A percentile compares a stretch with the other conserved stretches of the same genome.
These are phyloP conservation scores for Claviceps monticola DNA, from an alignment of 2,329 filamentous ascomycete species.

Conservation along the genomic window DNA sequence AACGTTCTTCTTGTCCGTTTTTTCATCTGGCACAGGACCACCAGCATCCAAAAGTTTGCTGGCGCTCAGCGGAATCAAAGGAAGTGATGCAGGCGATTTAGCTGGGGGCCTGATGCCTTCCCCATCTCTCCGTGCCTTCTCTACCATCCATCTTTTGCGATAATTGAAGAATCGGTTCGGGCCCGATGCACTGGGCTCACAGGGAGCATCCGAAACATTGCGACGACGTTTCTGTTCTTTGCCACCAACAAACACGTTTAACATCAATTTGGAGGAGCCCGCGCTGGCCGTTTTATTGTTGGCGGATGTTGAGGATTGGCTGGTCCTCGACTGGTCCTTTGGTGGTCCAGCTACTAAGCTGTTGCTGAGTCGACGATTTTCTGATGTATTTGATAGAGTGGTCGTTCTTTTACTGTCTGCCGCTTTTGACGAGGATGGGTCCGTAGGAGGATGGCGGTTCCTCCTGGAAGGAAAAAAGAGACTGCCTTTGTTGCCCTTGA, in stretches of 20 bases:
- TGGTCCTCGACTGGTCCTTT: background rate
- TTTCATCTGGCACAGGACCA: background rate
- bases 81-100: background rate
- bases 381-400: background rate
- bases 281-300: background rate
- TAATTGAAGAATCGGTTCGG: conserved; percentile 23
- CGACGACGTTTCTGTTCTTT: conserved; percentile 22
- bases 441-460: background rate
- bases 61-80: background rate
- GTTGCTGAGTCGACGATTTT: background rate
- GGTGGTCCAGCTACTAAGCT: background rate
- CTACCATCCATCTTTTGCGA: conserved; percentile 3
- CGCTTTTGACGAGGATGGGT: background rate
- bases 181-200: conserved; percentile 25
- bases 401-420: background rate
- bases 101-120: conserved; percentile 4
- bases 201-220: conserved; percentile 24
- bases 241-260: conserved; percentile 34
- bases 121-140: conserved; percentile 6
- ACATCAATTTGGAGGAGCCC: background rate
- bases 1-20: background rate
- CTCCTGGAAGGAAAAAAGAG: background rate
- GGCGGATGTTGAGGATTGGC: background rate
- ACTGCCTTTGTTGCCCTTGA: background rate
- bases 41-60: background rate